These are phyloP conservation scores for Hordeum marinum DNA, from an alignment of 176 grass and related monocot species.

Conservation along the genomic window DNA sequence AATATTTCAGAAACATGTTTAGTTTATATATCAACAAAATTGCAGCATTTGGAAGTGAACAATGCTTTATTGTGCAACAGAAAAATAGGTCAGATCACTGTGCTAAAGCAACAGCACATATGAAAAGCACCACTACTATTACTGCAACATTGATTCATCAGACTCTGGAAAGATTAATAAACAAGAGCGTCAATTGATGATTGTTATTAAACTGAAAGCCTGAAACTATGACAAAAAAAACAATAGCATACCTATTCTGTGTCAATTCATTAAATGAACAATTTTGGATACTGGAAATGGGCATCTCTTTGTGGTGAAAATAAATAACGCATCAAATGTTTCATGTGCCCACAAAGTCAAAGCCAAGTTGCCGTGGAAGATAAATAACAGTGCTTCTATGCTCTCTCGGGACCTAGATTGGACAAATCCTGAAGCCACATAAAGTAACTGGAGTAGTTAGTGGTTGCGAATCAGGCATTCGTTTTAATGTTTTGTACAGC, in stretches of 20 bases:
- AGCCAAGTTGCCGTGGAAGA: not conserved
- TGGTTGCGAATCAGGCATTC: not conserved
- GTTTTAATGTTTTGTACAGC: not conserved
- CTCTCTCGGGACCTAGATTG: not conserved
- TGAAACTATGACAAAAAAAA: not conserved
- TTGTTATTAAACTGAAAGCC: not conserved
- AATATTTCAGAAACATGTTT: not conserved
- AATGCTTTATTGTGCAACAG: not conserved
- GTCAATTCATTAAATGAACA: conserved; percentile 14
- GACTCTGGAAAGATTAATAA: not conserved
- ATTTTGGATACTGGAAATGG: not conserved
- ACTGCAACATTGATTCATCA: not conserved
- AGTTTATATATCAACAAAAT: conserved; percentile 20
- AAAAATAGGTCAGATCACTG: conserved; percentile 4
- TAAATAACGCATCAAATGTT: not conserved
- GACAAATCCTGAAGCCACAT: not conserved
- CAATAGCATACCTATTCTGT: not conserved
- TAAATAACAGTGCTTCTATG: not conserved
- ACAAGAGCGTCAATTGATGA: not conserved
- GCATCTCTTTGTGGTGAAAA: not conserved
- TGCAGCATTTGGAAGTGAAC: not conserved
- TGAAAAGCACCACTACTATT: not conserved
- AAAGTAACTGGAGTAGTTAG: not conserved
- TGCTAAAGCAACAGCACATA: conserved; percentile 18
- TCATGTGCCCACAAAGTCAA: not conserved